phyloP scores from a whole-genome alignment of 2,329 filamentous ascomycete genomes.

The Neopestalotiopsis rosae region DNA sequence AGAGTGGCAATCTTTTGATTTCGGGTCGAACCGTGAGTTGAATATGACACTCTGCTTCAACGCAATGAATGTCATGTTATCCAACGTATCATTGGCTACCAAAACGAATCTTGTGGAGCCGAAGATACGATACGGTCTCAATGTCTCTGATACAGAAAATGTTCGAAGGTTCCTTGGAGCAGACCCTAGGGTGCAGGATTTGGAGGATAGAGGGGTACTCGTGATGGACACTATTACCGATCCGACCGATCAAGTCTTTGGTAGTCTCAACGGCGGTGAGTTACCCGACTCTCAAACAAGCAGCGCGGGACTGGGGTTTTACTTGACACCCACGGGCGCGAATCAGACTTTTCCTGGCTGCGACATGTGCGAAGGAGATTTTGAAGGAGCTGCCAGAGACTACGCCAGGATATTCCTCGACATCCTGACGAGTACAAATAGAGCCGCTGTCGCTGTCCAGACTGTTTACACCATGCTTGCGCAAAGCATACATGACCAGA shows the following conservation, averaged over 20 bases:
- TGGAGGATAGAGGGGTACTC: not conserved
- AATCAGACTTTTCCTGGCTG: not conserved
- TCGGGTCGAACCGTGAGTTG: not conserved
- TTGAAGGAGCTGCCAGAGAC: not conserved
- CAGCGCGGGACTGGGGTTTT: not conserved
- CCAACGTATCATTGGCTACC: not conserved
- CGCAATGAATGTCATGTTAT: not conserved
- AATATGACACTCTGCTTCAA: not conserved
- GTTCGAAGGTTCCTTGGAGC: not conserved
- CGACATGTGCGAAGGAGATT: not conserved
- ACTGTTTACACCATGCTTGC: not conserved
- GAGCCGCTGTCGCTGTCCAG: not conserved
- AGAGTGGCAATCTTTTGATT: not conserved
- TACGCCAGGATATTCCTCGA: not conserved
- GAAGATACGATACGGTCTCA: not conserved
- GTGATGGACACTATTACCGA: not conserved
- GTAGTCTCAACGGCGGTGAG: not conserved
- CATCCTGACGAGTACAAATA: not conserved
- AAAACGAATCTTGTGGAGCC: not conserved
- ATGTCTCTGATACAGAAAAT: not conserved
- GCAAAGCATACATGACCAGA: not conserved
- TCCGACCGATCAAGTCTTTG: not conserved
- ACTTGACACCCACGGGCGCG: not conserved
- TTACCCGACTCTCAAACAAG: not conserved
- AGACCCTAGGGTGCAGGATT: not conserved